Base-by-base conservation (phyloP, 257 asterid genomes). In the Petrea volubilis region DNA sequence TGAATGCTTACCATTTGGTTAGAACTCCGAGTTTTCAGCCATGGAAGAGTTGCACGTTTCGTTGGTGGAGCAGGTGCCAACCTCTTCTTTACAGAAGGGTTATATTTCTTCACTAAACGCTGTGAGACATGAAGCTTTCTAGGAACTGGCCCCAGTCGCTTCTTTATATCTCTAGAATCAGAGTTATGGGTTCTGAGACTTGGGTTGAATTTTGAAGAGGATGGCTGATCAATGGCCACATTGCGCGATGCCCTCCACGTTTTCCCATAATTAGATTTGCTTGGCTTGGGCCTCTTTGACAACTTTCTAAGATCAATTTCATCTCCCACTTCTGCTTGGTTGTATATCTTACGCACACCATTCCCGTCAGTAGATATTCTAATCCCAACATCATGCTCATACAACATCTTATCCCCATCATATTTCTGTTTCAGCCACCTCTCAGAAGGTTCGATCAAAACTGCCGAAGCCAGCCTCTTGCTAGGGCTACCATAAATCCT, bases 141-240 rank as follows among this genome's bases (percentile, higher is more conserved):
- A 44, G 67, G 72, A 73, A 62, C 43, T 20, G 91, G 95, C 55
- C 93, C 95, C 73, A 90, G 61, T 33, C 96, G 80, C 67, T 77
- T 79, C 80, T 82, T 90, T 67, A 90, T 73, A 82, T 86, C 93
- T 72, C 87, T 76, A 50, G 67, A 55, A 60, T 72, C 70, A 12
- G 85, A 74, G 64, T 60, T 71, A 36, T n/a, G 58, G 60, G 80
- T 61, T 60, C 76, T 53, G 27, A 77, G 67, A 44, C 78, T 71
- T 17, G 85, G 17, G 55, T 56, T 36, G 44, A 77, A 47, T 60
- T 62, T 62, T 52, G 85, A 76, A 56, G 82, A 63, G 34, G 83
- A 67, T 50, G 75, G 77, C 36, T 62, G 73, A 74, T 50, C 61
- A 44, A 28, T 44, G 56, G 59, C 72, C 58, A 56, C 10, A 74